Evolutionary conservation across 2,329 filamentous ascomycete species (phyloP).

Genomic region (Diaporthe ampelina): DNA sequence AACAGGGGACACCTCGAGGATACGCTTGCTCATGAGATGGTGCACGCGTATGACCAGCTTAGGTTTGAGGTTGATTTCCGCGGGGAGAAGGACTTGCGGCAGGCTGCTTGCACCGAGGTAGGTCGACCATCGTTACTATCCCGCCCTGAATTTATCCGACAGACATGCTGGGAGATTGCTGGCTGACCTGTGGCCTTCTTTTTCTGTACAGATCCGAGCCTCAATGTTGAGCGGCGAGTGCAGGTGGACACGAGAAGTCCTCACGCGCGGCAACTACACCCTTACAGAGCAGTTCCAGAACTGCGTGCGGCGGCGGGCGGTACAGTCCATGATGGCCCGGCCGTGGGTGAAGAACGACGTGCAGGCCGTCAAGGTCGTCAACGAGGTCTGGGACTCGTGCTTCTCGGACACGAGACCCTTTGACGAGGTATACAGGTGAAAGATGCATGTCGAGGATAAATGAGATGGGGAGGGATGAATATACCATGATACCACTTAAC

Average conservation of each 20-base stretch:
- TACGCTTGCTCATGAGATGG: conserved; percentile 96
- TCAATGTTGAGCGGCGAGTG: conserved; percentile 95
- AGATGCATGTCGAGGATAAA: conserved; percentile 38
- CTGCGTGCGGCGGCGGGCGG: conserved; percentile 87
- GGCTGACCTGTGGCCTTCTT: conserved; percentile 34
- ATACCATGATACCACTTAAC: conserved; percentile 41
- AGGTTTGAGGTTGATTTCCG: conserved; percentile 90
- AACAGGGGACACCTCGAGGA: conserved; percentile 89
- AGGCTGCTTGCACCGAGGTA: conserved; percentile 95
- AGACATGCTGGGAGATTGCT: background rate
- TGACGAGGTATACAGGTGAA: conserved; percentile 90
- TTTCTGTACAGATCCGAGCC: conserved; percentile 80
- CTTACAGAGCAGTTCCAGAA: conserved; percentile 94
- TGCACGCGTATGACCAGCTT: conserved; percentile 95
- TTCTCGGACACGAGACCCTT: conserved; percentile 95
- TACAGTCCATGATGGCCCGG: conserved; percentile 82
- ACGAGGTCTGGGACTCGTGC: conserved; percentile 99
- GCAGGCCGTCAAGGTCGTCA: conserved; percentile 89
- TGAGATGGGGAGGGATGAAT: background rate
- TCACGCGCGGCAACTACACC: conserved; percentile 86
- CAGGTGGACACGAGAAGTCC: conserved; percentile 88
- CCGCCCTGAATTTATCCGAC: background rate
- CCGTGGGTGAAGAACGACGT: conserved; percentile 87
- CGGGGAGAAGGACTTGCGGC: conserved; percentile 79
- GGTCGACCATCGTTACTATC: conserved; percentile 42